phyloP scores from a whole-genome alignment of 2,329 filamentous ascomycete species.

The Colletotrichum lindemuthianum region DNA sequence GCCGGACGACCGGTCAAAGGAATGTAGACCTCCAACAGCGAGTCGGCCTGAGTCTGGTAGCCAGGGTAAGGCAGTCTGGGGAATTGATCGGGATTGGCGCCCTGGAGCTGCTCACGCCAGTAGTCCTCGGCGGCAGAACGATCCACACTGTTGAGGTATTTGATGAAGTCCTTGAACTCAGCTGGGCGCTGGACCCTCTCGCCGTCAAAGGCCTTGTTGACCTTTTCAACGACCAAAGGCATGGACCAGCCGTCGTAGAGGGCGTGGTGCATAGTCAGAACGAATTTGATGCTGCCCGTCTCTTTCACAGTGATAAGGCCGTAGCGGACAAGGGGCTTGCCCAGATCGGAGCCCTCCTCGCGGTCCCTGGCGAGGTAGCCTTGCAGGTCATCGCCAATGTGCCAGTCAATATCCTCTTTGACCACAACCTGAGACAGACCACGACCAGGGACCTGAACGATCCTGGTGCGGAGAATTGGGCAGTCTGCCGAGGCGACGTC shows the following conservation, averaged over 20 bases:
- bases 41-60: constrained; percentile 62
- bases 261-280: constrained; percentile 66
- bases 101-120: constrained; percentile 58
- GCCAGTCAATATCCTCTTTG: constrained; percentile 49
- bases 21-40: constrained; percentile 63
- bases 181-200: constrained; percentile 47
- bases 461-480: constrained; percentile 59
- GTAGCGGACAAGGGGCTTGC: constrained; percentile 57
- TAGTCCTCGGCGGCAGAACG: constrained; percentile 53
- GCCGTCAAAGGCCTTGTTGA: constrained; percentile 56
- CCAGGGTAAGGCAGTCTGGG: constrained; percentile 56
- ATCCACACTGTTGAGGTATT: constrained; percentile 54
- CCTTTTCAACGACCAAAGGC: constrained; percentile 58
- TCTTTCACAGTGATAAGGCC: constrained; percentile 50
- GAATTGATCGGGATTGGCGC: constrained; percentile 58
- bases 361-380: constrained; percentile 54
- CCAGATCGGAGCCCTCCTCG: constrained; percentile 54
- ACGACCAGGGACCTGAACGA: constrained; percentile 55
- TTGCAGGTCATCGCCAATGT: constrained; percentile 47
- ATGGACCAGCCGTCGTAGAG: constrained; percentile 68
- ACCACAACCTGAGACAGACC: constrained; percentile 61
- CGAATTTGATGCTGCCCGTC: constrained; percentile 52
- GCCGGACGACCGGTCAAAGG: constrained; percentile 45
- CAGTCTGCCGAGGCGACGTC: constrained; percentile 49
- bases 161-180: constrained; percentile 61